These are phyloP conservation scores for Lumnitzera racemosa DNA, from an alignment of 345 rosid genomes.

Conservation along the genomic window DNA sequence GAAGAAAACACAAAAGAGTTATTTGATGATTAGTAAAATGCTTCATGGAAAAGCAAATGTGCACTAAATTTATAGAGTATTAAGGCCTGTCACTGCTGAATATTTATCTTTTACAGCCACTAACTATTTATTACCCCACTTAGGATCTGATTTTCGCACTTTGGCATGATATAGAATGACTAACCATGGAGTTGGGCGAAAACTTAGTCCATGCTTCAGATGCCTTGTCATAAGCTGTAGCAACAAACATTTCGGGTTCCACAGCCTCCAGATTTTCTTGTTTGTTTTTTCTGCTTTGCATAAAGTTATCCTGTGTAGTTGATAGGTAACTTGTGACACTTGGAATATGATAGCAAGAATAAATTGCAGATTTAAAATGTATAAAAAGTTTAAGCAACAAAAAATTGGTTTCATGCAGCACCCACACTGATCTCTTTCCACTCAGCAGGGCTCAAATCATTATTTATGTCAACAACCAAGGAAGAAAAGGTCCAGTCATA, in stretches of 20 bases:
- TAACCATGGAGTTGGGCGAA: conserved; percentile 64
- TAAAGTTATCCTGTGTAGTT: conserved; percentile 53
- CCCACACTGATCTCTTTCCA: conserved; percentile 76
- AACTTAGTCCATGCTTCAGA: conserved; percentile 85
- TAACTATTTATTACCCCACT: no score
- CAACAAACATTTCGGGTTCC: conserved; percentile 72
- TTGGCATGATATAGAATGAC: conserved; percentile 17
- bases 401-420: conserved; percentile 1
- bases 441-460: conserved; percentile 56
- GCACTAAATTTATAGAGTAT: no score
- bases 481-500: conserved; percentile 82
- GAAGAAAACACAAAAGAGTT: no score
- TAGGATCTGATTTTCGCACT: no score
- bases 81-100: no score
- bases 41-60: no score
- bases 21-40: no score
- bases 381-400: conserved; percentile 6
- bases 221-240: conserved; percentile 81
- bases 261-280: conserved; percentile 41
- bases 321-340: conserved; percentile 1
- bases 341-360: not conserved
- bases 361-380: conserved; percentile 5
- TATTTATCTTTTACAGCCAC: no score
- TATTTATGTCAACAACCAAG: conserved; percentile 73
- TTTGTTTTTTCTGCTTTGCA: conserved; percentile 49